Base-by-base conservation (phyloP, 2,329 filamentous ascomycete species). In the Coniochaeta sp. region DNA sequence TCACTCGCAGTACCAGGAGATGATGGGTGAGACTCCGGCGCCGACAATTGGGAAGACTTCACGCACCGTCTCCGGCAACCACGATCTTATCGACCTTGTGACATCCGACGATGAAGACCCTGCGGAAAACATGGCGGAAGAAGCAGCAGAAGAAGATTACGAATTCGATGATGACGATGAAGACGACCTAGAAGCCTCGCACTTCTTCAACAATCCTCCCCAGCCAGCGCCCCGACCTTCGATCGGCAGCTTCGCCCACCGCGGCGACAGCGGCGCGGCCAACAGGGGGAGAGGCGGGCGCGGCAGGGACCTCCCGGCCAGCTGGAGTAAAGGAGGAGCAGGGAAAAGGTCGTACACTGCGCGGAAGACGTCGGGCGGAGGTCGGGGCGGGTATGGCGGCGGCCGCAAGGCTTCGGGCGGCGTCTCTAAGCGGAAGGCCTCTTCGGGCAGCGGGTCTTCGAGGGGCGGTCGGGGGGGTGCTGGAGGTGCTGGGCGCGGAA, bases 61-160 rank as follows among this genome's bases (percentile, higher is more conserved):
- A 48, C 54, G 45, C 51, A 38, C 33, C 38, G n/a, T 53, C 54
- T 54, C 30, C 49, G 58, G 48, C 57, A 65, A 65, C 46, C 61
- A 65, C 26, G 73, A 76, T 20, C 65, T 82, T 26, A 79, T 84
- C 27, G 77, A 84, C 56, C 68, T 85, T 22, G 74, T 82, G 55
- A 77, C 74, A 57, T 74, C 72, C 3, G 73, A 66, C 30, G 65
- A 62, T n/a, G 61, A 64, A 14, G 58, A n/a, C n/a, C 27, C 57
- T 63, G 45, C n/a, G 24, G 45, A 47, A 49, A 66, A 72, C 14
- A 65, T 32, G 32, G 28, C 49, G n/a, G 48, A 42, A 24, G 33
- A 53, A 30, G 48, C 20, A 6, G 22, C 48, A 14, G 48, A 42
- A 18, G 45, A 31, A 1, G 16, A 30, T 3, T 30, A 63, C 58